Evolutionary conservation across 257 asterid species (phyloP), one percentile per base, ranked within the genome.

Genomic region (Solanum dulcamara): DNA sequence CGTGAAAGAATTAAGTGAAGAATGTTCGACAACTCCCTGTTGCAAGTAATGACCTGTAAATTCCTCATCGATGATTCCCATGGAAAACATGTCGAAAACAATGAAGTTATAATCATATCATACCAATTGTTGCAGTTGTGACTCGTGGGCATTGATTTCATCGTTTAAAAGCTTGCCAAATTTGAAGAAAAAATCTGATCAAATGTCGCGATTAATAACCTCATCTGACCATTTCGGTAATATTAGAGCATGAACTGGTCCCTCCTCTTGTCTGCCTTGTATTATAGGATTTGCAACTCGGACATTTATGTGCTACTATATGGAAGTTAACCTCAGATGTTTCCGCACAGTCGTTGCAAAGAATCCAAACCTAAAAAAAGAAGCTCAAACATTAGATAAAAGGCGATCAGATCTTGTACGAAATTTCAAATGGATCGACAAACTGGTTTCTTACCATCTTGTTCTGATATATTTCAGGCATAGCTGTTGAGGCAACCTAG

Each of bases 301-400:
- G 74, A 86, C 97, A 93, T 81, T 92, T 93, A 83, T 85, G 91
- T 22, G 88, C 97, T 85, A 91, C 85, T 9, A 93, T 20, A 66
- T 93, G 94, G 59, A 89, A 92, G 84, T 88, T 89, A 55, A 93
- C 96, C 90, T 91, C 94, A 0, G 93, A 90, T n/a, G 88, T 92
- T 60, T 88, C 92, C 10, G 93, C 91, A 64, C 97, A 93, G 86
- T 93, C 97, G 35, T 93, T 93, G 87, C 96, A 93, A 0, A 93
- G 92, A 40, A 92, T 93, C 97, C 97, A 93, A 1, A 93, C 94
- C 97, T 93, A 81, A 44, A 60, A 17, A 55, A 15, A 1, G 35
- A 22, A 60, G 3, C 50, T 53, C 50, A 35, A 18, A 46, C 13
- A 18, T n/a, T 62, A 7, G 68, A 66, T 60, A 81, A 15, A 66